Conservation (phyloP, 2,329 filamentous ascomycete species). For the Aspergillus niger region DNA sequence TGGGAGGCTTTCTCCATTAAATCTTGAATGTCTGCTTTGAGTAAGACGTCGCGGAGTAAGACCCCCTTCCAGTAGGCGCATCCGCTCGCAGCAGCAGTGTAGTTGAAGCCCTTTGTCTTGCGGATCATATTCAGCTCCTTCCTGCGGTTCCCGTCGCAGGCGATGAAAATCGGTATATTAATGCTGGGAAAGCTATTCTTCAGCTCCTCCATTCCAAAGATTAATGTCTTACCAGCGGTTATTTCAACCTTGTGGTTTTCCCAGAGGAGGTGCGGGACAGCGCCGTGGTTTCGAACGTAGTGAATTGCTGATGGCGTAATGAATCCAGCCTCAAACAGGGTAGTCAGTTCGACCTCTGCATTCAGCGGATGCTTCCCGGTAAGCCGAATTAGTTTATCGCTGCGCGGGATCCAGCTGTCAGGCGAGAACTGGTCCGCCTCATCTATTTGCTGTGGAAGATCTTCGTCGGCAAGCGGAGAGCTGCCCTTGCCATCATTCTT, state of each 20-base stretch:
- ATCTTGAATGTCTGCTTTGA: slow-evolving; percentile 31
- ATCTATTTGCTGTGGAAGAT: slow-evolving; percentile 46
- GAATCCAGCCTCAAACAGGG: slow-evolving; percentile 50
- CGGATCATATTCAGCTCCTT: slow-evolving; percentile 56
- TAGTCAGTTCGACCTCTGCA: slow-evolving; percentile 47
- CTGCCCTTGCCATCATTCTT: slow-evolving; percentile 49
- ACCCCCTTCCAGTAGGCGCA: slow-evolving; percentile 57
- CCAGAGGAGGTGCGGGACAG: slow-evolving; percentile 55
- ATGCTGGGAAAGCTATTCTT: slow-evolving; percentile 46
- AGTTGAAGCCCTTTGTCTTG: slow-evolving; percentile 53
- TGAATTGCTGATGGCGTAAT: slow-evolving; percentile 56
- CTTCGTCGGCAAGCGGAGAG: slow-evolving; percentile 36
- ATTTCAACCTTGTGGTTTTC: slow-evolving; percentile 54
- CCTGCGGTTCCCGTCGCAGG: slow-evolving; percentile 54
- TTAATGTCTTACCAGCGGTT: slow-evolving; percentile 34
- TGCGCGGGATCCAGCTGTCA: slow-evolving; percentile 57
- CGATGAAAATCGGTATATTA: slow-evolving; percentile 53
- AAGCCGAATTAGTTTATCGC: slow-evolving; percentile 49
- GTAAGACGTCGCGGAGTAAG: slow-evolving; percentile 49
- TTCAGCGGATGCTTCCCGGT: slow-evolving; percentile 59
- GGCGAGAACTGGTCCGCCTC: slow-evolving; percentile 55
- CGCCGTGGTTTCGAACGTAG: slow-evolving; percentile 58
- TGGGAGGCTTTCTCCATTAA: too few relatives aligned
- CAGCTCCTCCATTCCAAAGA: slow-evolving; percentile 50
- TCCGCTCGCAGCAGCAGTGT: slow-evolving; percentile 44